Percentiles rank a stretch among this genome's conserved stretches.
Conservation (phyloP, 1,284 basidiomycete genomes). For the Neotropicomus parvogracilis region DNA sequence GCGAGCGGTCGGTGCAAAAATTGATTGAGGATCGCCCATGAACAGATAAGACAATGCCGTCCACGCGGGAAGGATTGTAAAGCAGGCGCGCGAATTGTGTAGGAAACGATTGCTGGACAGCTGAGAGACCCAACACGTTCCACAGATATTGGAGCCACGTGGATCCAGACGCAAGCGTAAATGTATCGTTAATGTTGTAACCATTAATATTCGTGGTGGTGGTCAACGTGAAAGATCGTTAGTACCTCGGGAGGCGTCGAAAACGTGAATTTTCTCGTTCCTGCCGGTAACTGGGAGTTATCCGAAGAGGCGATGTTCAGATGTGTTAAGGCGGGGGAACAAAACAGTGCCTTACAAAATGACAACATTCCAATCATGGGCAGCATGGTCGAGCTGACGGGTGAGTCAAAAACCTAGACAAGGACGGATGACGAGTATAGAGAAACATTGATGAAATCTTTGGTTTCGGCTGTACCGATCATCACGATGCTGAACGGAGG, state of each 20-base stretch:
- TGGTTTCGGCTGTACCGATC: neutral
- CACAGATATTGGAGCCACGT: neutral
- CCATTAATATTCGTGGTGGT: neutral
- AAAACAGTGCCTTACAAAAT: neutral
- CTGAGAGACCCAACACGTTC: neutral
- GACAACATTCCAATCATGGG: constrained; percentile 1
- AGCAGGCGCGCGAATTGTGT: neutral
- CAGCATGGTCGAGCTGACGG: neutral
- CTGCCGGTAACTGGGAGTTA: constrained; percentile 8
- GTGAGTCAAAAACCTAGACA: neutral
- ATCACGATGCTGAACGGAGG: neutral
- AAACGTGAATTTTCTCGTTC: neutral
- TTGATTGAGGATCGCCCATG: too few species aligned
- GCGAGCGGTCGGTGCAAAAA: neutral
- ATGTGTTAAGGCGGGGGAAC: neutral
- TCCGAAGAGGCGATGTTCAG: constrained; percentile 3
- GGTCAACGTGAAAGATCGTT: neutral
- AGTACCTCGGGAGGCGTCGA: constrained; percentile 5
- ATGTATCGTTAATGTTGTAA: neutral
- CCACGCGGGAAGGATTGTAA: neutral
- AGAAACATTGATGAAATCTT: neutral
- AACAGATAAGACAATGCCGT: neutral
- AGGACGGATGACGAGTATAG: neutral
- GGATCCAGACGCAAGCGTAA: neutral
- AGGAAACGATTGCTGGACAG: neutral